Evolutionary conservation across 306 rosid species (phyloP), one percentile per base, ranked within the genome.

Genomic region (Sphenostylis stenocarpa): DNA sequence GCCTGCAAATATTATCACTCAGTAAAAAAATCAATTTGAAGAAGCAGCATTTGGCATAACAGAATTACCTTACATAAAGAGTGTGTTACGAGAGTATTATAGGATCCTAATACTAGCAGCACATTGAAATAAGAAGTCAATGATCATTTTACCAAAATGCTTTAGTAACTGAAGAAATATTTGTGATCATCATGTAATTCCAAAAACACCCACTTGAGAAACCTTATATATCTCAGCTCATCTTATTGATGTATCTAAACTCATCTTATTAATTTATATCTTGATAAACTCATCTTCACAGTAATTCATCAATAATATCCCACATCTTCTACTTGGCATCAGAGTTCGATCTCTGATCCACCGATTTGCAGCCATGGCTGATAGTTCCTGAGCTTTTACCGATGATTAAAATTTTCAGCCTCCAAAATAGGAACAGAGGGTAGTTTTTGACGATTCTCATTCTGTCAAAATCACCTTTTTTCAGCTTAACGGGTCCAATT

Each of bases 1-100:
- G 98, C 97, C 97, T 94, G 90, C 86, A 85, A 31, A 82, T 56
- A 70, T 72, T 70, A 72, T 53, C 63, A 78, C 3, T 16, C 72
- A 41, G 24, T 77, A 58, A 41, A 23, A 56, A 36, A 55, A 45
- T 39, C 21, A 33, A 62, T 58, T 13, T 12, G 24, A 74, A 34
- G n/a, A 66, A 29, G 41, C 29, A n/a, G 26, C 67, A 66, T 47
- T n/a, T 52, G 28, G 48, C 45, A 68, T 55, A 39, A 52, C 41
- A 63, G 43, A 65, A 45, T 19, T 31, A 72, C 23, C 70, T 21
- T 67, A 7, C 56, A 55, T 48, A 53, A 38, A 75, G 47, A 64
- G 33, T 38, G 17, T 36, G 51, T 1, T 66, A 38, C 16, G 20
- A 3, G 47, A 17, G 68, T 10, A 34, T 31, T n/a, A n/a, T 62